Evolutionary conservation across 768 basidiomycete species (phyloP), one percentile per base, ranked within the genome.

Genomic region (Leccinellum luteum): DNA sequence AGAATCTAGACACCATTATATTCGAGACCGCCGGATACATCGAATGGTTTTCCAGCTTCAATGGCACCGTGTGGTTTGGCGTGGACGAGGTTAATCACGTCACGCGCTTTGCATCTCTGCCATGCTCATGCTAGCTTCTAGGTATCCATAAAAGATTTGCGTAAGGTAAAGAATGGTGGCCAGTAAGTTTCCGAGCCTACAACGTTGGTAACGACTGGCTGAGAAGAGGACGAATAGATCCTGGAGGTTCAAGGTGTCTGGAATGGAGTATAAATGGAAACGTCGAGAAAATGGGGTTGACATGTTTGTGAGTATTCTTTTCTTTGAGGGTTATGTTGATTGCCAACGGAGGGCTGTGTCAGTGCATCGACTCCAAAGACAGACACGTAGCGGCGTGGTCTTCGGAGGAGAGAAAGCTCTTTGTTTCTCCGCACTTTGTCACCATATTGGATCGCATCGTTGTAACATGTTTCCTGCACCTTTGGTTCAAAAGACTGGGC

Each of bases 201-300:
- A 17, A n/a, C 19, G 25, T 19, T 47, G 23, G 27, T 27, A 17
- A 31, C 38, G 3, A 21, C 21, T 21, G 43, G n/a, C 57, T 64
- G 28, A 66, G 28, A 43, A 30, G 13, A 30, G 30, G 31, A 30
- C 48, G 50, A 10, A 8, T 31, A 82, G 83, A 56, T 84, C 83
- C 12, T 79, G 83, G 56, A 71, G 83, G 27, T 85, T 84, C 73
- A 83, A 79, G 61, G 80, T 69, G 45, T 69, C 66, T 6, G 76
- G 77, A 35, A 64, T 72, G 28, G 79, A 81, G 62, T 85, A 84
- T 73, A 85, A 84, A 60, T 85, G 83, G 83, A 85, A 81, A 68
- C 67, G 78, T 35, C 66, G 68, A 50, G 76, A 78, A 44, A 76
- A 79, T 51, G 74, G 73, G 50, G 58, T 48, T 34, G 77, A 81